Conservation (phyloP, 1,139 yeast species). For the Zygosaccharomyces sapae region DNA sequence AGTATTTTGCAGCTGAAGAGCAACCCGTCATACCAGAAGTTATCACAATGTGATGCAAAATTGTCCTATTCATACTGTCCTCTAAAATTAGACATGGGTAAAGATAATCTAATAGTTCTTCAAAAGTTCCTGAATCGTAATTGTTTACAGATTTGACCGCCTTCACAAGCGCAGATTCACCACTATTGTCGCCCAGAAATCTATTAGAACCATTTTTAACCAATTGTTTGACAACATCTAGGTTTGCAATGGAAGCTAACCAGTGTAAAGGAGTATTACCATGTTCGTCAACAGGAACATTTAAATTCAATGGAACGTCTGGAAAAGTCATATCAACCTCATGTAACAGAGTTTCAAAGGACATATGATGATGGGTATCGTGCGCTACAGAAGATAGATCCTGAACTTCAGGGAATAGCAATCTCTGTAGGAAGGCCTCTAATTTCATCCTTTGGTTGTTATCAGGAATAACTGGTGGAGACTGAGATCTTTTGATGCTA, state of each 20-base stretch:
- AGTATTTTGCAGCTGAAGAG: constrained; percentile 67
- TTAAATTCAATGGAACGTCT: constrained; percentile 49
- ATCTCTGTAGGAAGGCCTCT: constrained; percentile 32
- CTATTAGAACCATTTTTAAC: constrained; percentile 61
- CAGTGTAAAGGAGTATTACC: constrained; percentile 95
- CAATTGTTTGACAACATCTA: constrained; percentile 66
- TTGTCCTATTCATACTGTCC: constrained; percentile 76
- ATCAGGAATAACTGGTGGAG: constrained; percentile 13
- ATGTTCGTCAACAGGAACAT: constrained; percentile 84
- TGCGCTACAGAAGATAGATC: constrained; percentile 11
- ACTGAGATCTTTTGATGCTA: constrained; percentile 19
- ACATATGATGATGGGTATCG: constrained; percentile 8
- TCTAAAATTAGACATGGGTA: constrained; percentile 72
- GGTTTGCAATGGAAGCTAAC: constrained; percentile 89
- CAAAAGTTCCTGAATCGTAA: constrained; percentile 70
- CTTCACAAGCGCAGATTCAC: constrained; percentile 87
- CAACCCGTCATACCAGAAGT: constrained; percentile 72
- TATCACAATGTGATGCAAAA: constrained; percentile 86
- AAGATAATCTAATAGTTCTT: constrained; percentile 62
- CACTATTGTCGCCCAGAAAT: constrained; percentile 71
- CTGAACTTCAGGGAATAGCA: constrained; percentile 30
- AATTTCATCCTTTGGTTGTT: constrained; percentile 29
- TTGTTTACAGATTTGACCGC: constrained; percentile 88
- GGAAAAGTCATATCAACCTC: constrained; percentile 29
- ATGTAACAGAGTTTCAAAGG: constrained; percentile 22